Percentiles rank a stretch among this genome's conserved stretches.
phyloP scores from a whole-genome alignment of 371 early-diverging fungal genomes.

The Amoeboradix gromovi region DNA sequence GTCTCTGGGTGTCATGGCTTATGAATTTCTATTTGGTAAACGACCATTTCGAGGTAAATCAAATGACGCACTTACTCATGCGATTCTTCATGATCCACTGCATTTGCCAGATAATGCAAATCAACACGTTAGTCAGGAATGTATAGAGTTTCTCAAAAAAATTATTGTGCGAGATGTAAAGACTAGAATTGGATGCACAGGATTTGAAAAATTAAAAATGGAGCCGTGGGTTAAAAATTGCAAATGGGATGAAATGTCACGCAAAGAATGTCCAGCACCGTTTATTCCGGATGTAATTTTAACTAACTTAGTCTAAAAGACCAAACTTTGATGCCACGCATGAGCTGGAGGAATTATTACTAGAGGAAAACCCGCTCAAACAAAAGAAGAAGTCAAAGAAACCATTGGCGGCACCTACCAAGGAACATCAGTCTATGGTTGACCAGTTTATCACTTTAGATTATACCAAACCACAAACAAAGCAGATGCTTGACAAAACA shows the following conservation, averaged over 20 bases:
- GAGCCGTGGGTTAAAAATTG: slow-evolving; percentile 17
- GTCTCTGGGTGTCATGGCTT: neutral
- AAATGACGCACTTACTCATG: slow-evolving; percentile 2
- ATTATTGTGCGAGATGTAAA: slow-evolving; percentile 17
- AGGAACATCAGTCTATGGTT: neutral
- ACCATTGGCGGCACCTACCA: neutral
- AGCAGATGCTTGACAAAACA: neutral
- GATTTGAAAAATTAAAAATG: slow-evolving; percentile 4
- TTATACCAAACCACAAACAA: neutral
- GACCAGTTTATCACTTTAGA: neutral
- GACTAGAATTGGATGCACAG: slow-evolving; percentile 18
- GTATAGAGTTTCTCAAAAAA: slow-evolving; percentile 9
- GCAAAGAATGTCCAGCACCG: slow-evolving; percentile 11
- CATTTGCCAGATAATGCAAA: slow-evolving; percentile 1
- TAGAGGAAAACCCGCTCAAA: slow-evolving; percentile 51
- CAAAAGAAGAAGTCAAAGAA: slow-evolving; percentile 8
- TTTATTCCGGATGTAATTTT: slow-evolving; percentile 17
- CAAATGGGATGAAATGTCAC: slow-evolving; percentile 15
- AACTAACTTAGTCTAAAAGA: slow-evolving; percentile 7
- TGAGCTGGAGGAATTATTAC: slow-evolving; percentile 61
- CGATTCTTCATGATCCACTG: neutral
- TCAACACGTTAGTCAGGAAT: slow-evolving; percentile 3
- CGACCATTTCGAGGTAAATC: slow-evolving; percentile 4
- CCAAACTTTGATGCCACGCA: slow-evolving; percentile 67
- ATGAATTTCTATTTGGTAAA: slow-evolving; percentile 2